Percentiles rank a stretch among this genome's conserved stretches.
Evolutionary conservation across 495 filamentous ascomycete genomes (phyloP).

Genomic region (Penicillium arizonense): DNA sequence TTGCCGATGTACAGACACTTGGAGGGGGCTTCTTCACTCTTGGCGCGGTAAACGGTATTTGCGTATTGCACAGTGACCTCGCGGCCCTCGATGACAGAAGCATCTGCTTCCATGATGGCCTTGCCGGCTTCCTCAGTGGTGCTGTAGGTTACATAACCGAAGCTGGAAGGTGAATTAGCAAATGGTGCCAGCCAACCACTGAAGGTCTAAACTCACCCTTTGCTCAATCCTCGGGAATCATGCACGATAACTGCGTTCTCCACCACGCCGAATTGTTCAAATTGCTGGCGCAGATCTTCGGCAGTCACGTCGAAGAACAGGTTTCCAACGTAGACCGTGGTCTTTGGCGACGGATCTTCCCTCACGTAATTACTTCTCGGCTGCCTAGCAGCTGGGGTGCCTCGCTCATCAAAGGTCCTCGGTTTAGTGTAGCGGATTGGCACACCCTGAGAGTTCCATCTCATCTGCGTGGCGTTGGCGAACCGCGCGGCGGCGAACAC

Average conservation of each 20-base stretch:
- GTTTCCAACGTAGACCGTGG: conserved; percentile 77
- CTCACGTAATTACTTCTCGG: background rate
- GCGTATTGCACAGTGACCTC: conserved; percentile 59
- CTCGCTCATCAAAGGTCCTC: background rate
- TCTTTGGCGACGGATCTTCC: conserved; percentile 20
- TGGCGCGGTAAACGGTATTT: conserved; percentile 32
- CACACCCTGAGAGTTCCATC: conserved; percentile 12
- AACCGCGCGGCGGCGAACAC: background rate
- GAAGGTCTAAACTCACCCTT: conserved; percentile 63
- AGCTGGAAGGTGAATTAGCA: conserved; percentile 48
- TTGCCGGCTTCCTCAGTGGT: conserved; percentile 50
- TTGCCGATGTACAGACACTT: conserved; percentile 84
- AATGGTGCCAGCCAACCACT: background rate
- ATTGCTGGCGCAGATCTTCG: conserved; percentile 64
- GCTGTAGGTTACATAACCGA: conserved; percentile 73
- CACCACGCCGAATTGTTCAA: conserved; percentile 66
- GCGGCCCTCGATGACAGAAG: conserved; percentile 77
- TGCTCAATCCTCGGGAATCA: conserved; percentile 76
- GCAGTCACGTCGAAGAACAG: conserved; percentile 79
- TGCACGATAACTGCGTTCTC: conserved; percentile 52
- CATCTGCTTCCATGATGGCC: conserved; percentile 65
- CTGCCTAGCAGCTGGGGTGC: background rate
- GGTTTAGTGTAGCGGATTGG: too few species aligned
- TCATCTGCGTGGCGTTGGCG: conserved; percentile 8
- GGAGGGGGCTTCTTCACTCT: conserved; percentile 39